Base-by-base conservation (phyloP, 78 protist genomes). In the Emiliania huxleyi region DNA sequence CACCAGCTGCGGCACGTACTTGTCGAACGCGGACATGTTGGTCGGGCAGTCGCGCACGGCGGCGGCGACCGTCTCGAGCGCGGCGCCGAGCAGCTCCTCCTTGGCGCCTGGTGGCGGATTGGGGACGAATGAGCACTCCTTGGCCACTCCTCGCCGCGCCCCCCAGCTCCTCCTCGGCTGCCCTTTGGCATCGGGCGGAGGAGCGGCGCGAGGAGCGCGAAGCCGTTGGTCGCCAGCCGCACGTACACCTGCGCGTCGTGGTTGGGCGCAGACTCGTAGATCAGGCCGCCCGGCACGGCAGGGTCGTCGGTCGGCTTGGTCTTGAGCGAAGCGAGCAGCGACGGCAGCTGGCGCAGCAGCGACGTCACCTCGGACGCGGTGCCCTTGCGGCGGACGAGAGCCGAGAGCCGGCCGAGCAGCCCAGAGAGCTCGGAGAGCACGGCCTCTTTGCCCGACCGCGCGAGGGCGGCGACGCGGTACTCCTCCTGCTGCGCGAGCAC, bases 191-290 rank as follows among this genome's bases (percentile, higher is more conserved):
- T 40, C 35, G 85, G 85, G 44, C 85, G 85, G 2, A 77, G 3
- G 48, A 77, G 44, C 19, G 85, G 85, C 0, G 85, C 85, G 48
- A 77, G 85, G 35, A 35, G 42, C 35, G 46, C 46, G 46, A 40
- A 77, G 3, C 33, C 8, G 23, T 35, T 22, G 33, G 85, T 77
- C 46, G 2, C 18, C 48, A 77, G 85, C 48, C 85, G 85, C 2
- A 77, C 11, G 85, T 40, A 77, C 35, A 77, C 85, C 46, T 77
- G 85, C 29, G 81, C 85, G 85, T 77, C 46, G 85, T 77, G n/a
- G 46, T 77, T 77, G 25, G 85, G 85, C 48, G 48, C 44, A 2
- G 85, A 77, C 46, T 77, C 85, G 46, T 77, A 77, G n/a, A 1
- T 1, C 2, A 1, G 23, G 42, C 46, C 85, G 8, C 62, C 62